A percentile compares a stretch with the other conserved stretches of the same genome.
These are phyloP conservation scores for Saraca asoca DNA, from an alignment of 331 rosid species.

Conservation along the genomic window DNA sequence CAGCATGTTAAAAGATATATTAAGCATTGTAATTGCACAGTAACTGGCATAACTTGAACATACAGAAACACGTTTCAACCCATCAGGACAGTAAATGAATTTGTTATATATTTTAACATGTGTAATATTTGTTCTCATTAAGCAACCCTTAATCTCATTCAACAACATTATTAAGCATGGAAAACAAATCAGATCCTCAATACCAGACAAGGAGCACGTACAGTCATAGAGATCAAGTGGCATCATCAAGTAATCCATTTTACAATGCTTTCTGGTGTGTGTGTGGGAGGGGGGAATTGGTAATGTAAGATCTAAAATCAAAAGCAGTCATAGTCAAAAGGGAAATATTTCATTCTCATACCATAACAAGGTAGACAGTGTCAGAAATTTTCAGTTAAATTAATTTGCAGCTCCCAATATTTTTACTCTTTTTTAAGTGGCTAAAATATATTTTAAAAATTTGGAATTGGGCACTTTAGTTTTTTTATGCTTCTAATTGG, in stretches of 20 bases:
- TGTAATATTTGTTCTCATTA: neutral
- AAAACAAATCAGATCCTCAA: slow-evolving; percentile 15
- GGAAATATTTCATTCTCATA: neutral
- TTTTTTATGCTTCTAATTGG: no score
- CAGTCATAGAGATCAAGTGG: neutral
- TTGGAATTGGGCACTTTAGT: no score
- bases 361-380: slow-evolving; percentile 5
- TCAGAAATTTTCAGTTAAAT: neutral
- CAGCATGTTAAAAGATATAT: no score
- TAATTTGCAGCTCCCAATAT: no score
- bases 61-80: no score
- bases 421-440: no score
- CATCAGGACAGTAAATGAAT: no score
- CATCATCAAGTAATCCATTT: slow-evolving; percentile 20
- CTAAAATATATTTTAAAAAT: no score
- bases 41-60: no score
- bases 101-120: neutral
- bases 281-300: no score
- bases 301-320: neutral
- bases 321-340: neutral
- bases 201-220: slow-evolving; percentile 3
- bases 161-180: slow-evolving; percentile 14
- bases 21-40: no score
- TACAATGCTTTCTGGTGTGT: slow-evolving; percentile 1
- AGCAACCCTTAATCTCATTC: slow-evolving; percentile 12